Evolutionary conservation across 768 basidiomycete genomes (phyloP), one percentile per base, ranked within the genome.

Genomic region (Trametes cinnabarina): DNA sequence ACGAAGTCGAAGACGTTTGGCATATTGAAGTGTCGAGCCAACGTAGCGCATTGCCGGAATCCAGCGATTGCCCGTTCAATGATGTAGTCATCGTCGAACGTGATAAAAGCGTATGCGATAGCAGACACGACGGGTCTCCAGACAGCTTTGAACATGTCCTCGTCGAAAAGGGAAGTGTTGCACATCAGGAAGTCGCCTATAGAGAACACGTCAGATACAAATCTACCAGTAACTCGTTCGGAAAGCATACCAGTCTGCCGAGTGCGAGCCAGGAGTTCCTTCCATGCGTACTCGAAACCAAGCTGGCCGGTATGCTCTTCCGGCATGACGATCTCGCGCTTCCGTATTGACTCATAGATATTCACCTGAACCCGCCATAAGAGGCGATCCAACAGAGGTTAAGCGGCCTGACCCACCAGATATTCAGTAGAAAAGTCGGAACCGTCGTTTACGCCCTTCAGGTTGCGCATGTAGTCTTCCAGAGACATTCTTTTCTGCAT

Each of bases 251-350:
- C 92, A 59, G 92, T 84, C 69, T 85, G 86, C 55, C 86, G 81
- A 43, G 94, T 85, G 30, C 97, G 83, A 30, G 86, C 73, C 35
- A 98, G 79, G 10, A 99, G 77, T 65, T 98, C 94, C 70, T 97
- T 98, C 97, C 97, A 99, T 17, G 97, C 96, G 70, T 96, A 97
- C 65, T 98, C 97, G 69, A 99, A 99, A 9, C 97, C 97, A 43
- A 96, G 81, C 68, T 93, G 92, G 2, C 96, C 97, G 9, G 87
- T 90, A 67, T 99, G 97, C 65, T 99, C 97, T 72, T 98, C 94
- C 0, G 97, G 96, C 86, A 99, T 89, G 48, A 98, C 82, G 53
- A 99, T 98, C 74, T 99, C 97, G 41, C 86, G 79, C 73, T 90
- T 94, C 51, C 90, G 85, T 66, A 99, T 97, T 1, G 92, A 94